Conservation (phyloP, 768 basidiomycete species). For the Amanita polypyramis region DNA sequence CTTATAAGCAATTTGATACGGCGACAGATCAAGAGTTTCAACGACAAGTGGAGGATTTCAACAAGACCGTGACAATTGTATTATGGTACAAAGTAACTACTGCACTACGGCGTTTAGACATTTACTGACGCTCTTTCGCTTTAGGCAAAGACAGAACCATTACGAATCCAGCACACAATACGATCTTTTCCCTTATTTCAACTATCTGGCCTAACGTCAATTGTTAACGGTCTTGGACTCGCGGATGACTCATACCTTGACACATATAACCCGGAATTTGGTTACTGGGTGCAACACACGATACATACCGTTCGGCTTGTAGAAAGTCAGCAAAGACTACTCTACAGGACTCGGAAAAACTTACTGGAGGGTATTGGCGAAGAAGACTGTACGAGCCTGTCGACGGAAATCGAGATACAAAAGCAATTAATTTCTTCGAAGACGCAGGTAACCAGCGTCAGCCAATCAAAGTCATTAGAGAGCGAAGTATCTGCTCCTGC, state of each 20-base stretch:
- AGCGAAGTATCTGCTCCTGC: constrained; percentile 9
- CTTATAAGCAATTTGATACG: constrained; percentile 1
- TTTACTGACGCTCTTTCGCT: neutral
- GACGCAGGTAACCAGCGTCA: constrained; percentile 8
- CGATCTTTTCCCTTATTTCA: constrained; percentile 59
- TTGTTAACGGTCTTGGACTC: constrained; percentile 48
- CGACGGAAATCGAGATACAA: constrained; percentile 45
- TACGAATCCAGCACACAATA: constrained; percentile 46
- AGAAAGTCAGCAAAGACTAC: constrained; percentile 45
- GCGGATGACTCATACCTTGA: constrained; percentile 46
- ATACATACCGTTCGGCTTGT: constrained; percentile 50
- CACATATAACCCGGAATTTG: constrained; percentile 39
- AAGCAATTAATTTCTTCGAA: constrained; percentile 10
- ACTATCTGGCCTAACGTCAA: constrained; percentile 37
- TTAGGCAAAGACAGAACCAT: constrained; percentile 42
- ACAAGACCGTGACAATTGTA: constrained; percentile 51
- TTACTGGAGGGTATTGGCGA: constrained; percentile 48
- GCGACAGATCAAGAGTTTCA: constrained; percentile 20
- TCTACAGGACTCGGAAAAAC: constrained; percentile 51
- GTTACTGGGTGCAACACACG: constrained; percentile 62
- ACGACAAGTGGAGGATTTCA: constrained; percentile 31
- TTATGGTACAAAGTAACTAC: constrained; percentile 56
- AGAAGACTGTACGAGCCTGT: constrained; percentile 44
- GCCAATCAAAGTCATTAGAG: constrained; percentile 4
- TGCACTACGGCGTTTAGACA: neutral